Evolutionary conservation across 2,329 filamentous ascomycete species (phyloP), one percentile per base, ranked within the genome.

Genomic region (Diplodia corticola): DNA sequence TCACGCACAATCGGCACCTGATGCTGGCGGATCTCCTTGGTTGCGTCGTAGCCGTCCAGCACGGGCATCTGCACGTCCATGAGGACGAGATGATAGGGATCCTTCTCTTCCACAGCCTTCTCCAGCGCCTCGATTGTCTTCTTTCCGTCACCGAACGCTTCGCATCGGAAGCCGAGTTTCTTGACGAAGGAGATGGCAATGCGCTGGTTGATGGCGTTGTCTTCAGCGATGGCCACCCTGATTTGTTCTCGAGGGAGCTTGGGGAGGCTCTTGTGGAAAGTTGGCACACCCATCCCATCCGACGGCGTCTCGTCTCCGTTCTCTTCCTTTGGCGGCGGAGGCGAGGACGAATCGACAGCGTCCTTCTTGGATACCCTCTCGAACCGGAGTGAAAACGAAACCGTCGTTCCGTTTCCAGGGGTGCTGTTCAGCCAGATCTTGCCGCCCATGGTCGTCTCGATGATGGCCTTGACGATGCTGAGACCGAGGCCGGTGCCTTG

Each of bases 61-160:
- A 96, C 88, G 0, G 93, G 93, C 93, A 97, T 97, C 79, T 97
- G 93, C 3, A 96, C 92, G 75, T 97, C 93, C 93, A 97, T 97
- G 51, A 97, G 85, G 22, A 71, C 89, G 35, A 97, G 85, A 73
- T 97, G 93, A 79, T 96, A 97, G 0, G 93, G 93, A 9, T 82
- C 82, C 1, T 89, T 89, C 69, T 91, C 89, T 51, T 81, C 83
- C 3, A 90, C 90, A 69, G 89, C 90, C 60, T 86, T 82, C 9
- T 90, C 88, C n/a, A 97, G 80, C 0, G 92, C 93, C 72, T 96
- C 91, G 15, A 97, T 90, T 0, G 93, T 93, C 78, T 93, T 92
- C 68, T 90, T 85, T 0, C 94, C 94, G 75, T 98, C 96, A 69
- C 92, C 91, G 74, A 93, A 97, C 0, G 93, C 93, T 76, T 94